Base-by-base conservation (phyloP, 2,329 filamentous ascomycete genomes). In the Colletotrichum sp. region DNA sequence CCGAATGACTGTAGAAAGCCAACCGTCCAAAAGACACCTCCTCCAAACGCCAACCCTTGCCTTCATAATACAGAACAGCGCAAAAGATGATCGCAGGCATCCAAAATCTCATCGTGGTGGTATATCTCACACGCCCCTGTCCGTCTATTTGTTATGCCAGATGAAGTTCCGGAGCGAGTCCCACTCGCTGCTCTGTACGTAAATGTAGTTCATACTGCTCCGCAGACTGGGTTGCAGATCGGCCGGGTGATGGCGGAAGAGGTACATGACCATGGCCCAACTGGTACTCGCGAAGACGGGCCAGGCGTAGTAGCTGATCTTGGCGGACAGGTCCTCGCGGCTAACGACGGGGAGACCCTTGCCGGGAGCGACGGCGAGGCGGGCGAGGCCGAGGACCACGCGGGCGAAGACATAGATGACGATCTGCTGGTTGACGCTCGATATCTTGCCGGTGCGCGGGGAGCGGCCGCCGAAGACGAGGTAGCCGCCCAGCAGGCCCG, bases 151-250 rank as follows among this genome's bases (percentile, higher is more conserved):
- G 80, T 99, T 99, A 85, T 98, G 94, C 90, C 95, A 94, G 24
- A 98, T 81, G 81, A 99, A 92, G 79, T 93, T 99, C 84, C 94
- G 89, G 83, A 98, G 88, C 52, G 93, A 94, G 82, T 98, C 94
- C 95, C 96, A 99, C 75, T 94, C 90, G 82, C 98, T 94, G 78
- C 95, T 95, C 85, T 99, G 94, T 75, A 92, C 90, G 84, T 96
- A 99, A 89, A 99, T 98, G 83, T 99, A 99, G 80, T 92, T 95
- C 97, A 99, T 99, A 88, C 96, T 98, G 86, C 93, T 96, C 84
- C 95, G 91, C 89, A 99, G 87, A 85, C 96, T 98, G 76, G 93
- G 92, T 89, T 98, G 97, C 83, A 99, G 90, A 72, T 95, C 95
- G 81, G 98, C 95, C 7, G 97, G 96, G 87, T 99, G 93, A 91